phyloP scores from a whole-genome alignment of 2,329 filamentous ascomycete genomes.

The Colletotrichum musae region DNA sequence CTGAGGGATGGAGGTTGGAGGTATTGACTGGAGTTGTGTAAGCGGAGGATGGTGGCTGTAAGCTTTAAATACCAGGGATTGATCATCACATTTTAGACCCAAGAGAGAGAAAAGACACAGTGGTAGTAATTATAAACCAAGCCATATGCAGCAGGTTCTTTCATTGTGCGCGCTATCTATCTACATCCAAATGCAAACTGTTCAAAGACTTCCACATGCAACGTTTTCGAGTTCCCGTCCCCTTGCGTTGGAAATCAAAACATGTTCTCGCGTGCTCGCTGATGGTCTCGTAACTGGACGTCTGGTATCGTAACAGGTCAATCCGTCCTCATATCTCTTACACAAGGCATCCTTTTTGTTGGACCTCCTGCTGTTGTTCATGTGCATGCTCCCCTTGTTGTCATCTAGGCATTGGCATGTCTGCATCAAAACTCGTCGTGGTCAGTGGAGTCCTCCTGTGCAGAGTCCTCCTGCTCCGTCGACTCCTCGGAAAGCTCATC shows the following conservation, averaged over 20 bases:
- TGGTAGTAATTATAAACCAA: background rate
- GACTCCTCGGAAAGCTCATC: background rate
- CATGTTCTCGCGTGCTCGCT: slow-evolving; percentile 8
- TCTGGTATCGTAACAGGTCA: slow-evolving; percentile 4
- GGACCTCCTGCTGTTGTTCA: background rate
- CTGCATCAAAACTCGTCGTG: slow-evolving; percentile 20
- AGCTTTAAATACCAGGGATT: too few relatives aligned
- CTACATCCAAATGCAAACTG: slow-evolving; percentile 4
- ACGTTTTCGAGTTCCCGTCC: background rate
- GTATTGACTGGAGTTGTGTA: too few relatives aligned
- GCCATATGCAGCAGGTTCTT: background rate
- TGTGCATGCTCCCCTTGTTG: background rate
- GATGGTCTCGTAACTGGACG: slow-evolving; percentile 1
- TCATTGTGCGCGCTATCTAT: slow-evolving; percentile 12
- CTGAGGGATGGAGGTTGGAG: too few relatives aligned
- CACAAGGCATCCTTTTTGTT: background rate
- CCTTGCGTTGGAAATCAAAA: slow-evolving; percentile 3
- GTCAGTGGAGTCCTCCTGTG: background rate
- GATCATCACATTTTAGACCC: too few relatives aligned
- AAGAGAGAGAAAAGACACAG: too few relatives aligned
- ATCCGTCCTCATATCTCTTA: slow-evolving; percentile 8
- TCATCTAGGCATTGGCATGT: background rate
- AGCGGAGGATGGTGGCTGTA: too few relatives aligned
- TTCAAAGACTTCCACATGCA: slow-evolving; percentile 8
- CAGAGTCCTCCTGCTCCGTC: background rate